These are phyloP conservation scores for Wallacemonas sp. DNA, from an alignment of 208 protist genomes.

Conservation along the genomic window DNA sequence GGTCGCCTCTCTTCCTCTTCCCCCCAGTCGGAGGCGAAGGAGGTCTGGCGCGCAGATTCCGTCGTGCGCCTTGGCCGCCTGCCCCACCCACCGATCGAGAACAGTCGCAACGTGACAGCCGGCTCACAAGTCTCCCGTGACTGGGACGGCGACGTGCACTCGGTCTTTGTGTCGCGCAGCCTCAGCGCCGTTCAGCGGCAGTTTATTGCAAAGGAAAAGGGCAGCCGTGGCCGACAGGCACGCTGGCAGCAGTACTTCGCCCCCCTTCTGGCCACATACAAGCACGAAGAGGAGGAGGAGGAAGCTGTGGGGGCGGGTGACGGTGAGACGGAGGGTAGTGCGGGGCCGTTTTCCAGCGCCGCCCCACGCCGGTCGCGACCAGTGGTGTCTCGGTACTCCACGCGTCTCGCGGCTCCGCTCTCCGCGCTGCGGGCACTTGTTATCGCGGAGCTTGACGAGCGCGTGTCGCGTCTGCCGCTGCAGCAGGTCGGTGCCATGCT, in stretches of 20 bases:
- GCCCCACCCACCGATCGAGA: slow-evolving; percentile 31
- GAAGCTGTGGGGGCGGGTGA: slow-evolving; percentile 9
- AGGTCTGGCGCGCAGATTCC: no score
- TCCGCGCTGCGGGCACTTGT: slow-evolving; percentile 25
- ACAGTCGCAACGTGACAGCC: background rate
- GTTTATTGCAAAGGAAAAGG: slow-evolving; percentile 40
- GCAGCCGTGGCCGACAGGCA: slow-evolving; percentile 40
- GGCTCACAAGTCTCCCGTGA: no score
- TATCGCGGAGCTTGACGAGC: slow-evolving; percentile 28
- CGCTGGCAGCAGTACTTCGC: slow-evolving; percentile 68
- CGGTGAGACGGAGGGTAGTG: no score
- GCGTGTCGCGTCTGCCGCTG: slow-evolving; percentile 18
- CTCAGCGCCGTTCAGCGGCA: slow-evolving; percentile 8
- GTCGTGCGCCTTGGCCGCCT: slow-evolving; percentile 31
- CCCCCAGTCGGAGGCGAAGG: no score
- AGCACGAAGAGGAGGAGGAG: background rate
- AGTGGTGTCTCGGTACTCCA: no score
- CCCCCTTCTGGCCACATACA: slow-evolving; percentile 58
- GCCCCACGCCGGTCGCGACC: no score
- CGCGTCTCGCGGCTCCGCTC: slow-evolving; percentile 31
- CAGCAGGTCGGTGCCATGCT: slow-evolving; percentile 57
- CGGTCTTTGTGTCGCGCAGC: slow-evolving; percentile 40
- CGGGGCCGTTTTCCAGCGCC: no score
- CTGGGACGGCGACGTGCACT: slow-evolving; percentile 42
- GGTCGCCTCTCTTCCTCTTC: no score